Evolutionary conservation across 2,329 filamentous ascomycete species (phyloP).

Genomic region (Hymenoscyphus fraxineus): DNA sequence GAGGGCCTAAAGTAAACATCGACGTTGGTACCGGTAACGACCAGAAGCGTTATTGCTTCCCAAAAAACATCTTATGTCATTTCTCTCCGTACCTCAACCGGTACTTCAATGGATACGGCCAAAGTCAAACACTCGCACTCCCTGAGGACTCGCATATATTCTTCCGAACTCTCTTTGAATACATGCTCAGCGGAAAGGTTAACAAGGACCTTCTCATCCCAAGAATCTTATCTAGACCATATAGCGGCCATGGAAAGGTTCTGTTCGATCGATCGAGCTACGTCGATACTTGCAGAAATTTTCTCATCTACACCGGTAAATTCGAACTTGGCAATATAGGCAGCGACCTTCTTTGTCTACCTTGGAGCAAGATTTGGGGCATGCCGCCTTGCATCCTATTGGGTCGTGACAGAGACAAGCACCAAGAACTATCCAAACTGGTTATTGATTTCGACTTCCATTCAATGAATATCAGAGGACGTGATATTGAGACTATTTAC

Average conservation of each 20-base stretch:
- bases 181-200: neutral
- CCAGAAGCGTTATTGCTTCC: too few species aligned
- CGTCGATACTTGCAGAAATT: neutral
- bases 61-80: too few species aligned
- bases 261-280: neutral
- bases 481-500: neutral
- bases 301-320: neutral
- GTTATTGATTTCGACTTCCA: neutral
- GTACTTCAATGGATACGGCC: too few species aligned
- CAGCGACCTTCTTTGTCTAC: neutral
- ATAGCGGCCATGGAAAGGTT: too few species aligned
- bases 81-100: too few species aligned
- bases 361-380: neutral
- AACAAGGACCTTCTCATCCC: neutral
- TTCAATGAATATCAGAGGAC: neutral
- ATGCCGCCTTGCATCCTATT: neutral
- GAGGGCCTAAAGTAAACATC: too few species aligned
- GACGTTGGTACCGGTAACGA: too few species aligned
- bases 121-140: neutral
- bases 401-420: too few species aligned
- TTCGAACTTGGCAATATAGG: neutral
- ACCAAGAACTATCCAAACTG: too few species aligned
- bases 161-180: neutral
- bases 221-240: neutral
- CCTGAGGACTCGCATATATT: neutral